Base-by-base conservation (phyloP, 73 alveolate genomes). In the Paramecium biaurelia region DNA sequence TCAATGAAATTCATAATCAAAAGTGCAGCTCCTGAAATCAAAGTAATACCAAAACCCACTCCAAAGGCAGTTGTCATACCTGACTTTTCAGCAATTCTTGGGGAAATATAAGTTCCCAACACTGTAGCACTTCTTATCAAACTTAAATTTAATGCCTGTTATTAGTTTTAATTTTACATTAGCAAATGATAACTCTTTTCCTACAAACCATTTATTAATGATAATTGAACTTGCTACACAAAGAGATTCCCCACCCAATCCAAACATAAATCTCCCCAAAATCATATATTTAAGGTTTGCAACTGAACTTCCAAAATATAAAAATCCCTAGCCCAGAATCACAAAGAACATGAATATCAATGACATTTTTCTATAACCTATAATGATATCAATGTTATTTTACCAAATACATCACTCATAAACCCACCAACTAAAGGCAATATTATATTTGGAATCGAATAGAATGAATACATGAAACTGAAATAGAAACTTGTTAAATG, bases 241-340 rank as follows among this genome's bases (percentile, higher is more conserved):
- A 37, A 89, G 21, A 18, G 94, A 89, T 89, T 89, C 94, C 10
- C 94, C 94, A 18, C 94, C 94, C 70, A 89, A 45, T 24, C 94
- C 94, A 70, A 89, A 89, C 32, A 89, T 59, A 34, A 89, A 89
- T 45, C 94, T 76, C 12, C 94, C 94, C 47, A 89, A 89, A 14
- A 89, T 70, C 94, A 89, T 89, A 26, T 58, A 57, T 42, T 89
- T 59, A 14, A 89, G 84, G 38, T 59, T 70, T 70, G 56, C 85
- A 28, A 43, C 70, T 15, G 67, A 34, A 45, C 74, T 43, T 24
- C 94, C 94, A 53, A 89, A 70, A 42, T 76, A 63, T 7, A 70
- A 24, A 5, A 89, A 70, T 18, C 53, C 67, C 24, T 89, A 32
- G 12, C 94, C 94, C 3, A 72, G 15, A 10, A 82, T 49, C 12